Conservation (phyloP, 164 flowering plant genomes). For the Euptelea pleiosperma region DNA sequence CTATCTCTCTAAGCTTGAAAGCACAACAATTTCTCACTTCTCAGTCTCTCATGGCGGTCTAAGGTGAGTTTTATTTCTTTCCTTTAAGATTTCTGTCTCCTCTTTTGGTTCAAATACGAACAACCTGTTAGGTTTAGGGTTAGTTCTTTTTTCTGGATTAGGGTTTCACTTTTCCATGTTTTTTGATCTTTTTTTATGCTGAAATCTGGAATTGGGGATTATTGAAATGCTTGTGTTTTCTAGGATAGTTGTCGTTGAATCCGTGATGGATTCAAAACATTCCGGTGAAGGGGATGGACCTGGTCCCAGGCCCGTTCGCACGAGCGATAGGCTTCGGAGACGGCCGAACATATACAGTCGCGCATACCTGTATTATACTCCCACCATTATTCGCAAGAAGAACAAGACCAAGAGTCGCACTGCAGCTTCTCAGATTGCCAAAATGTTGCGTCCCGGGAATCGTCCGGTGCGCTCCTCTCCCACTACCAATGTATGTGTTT, state of each 20-base stretch:
- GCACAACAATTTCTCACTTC: not conserved
- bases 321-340: slow-evolving; percentile 61
- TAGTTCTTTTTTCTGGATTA: too few relatives aligned
- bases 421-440: slow-evolving; percentile 79
- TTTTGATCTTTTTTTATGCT: not conserved
- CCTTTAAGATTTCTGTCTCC: not conserved
- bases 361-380: slow-evolving; percentile 37
- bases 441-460: slow-evolving; percentile 50
- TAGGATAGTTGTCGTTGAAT: slow-evolving; percentile 9
- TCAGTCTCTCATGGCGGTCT: slow-evolving; percentile 1
- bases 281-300: slow-evolving; percentile 52
- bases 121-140: too few relatives aligned
- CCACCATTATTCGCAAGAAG: slow-evolving; percentile 37
- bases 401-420: slow-evolving; percentile 66
- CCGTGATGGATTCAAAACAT: slow-evolving; percentile 53
- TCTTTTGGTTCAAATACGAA: too few relatives aligned
- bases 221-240: not conserved
- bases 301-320: slow-evolving; percentile 47
- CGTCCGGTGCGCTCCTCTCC: slow-evolving; percentile 33
- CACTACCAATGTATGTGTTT: slow-evolving; percentile 36
- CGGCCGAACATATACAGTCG: slow-evolving; percentile 56
- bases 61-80: slow-evolving; percentile 1
- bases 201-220: not conserved
- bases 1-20: not conserved
- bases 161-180: not conserved